Percentiles rank a stretch among this genome's conserved stretches.
These are phyloP conservation scores for Schwanniomyces polymorphus DNA, from an alignment of 805 yeast genomes.

Conservation along the genomic window DNA sequence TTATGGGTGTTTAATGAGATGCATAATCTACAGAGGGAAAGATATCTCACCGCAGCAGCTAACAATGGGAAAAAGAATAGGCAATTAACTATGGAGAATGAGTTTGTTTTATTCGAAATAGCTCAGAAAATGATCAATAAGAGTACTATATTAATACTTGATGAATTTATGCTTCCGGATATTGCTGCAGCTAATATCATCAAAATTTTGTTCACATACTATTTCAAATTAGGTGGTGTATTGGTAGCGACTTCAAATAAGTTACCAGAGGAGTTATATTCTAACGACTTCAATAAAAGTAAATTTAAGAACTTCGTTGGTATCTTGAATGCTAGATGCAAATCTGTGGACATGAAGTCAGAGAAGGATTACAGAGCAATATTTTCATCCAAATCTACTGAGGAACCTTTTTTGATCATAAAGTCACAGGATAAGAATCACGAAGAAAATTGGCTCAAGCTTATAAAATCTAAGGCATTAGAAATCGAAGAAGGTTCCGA, in stretches of 20 bases:
- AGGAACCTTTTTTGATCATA: conserved; percentile 31
- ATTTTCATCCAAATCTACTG: conserved; percentile 17
- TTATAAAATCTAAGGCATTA: conserved; percentile 25
- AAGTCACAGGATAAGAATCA: conserved; percentile 22
- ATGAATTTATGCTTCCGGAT: conserved; percentile 78
- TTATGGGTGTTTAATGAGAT: conserved; percentile 67
- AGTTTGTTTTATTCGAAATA: conserved; percentile 62
- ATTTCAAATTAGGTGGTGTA: conserved; percentile 73
- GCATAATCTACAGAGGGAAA: conserved; percentile 50
- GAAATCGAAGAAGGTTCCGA: conserved; percentile 8
- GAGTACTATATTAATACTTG: conserved; percentile 61
- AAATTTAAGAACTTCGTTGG: conserved; percentile 59
- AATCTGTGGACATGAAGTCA: conserved; percentile 62
- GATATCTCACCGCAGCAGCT: conserved; percentile 31
- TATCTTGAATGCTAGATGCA: conserved; percentile 59
- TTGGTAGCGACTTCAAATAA: conserved; percentile 73
- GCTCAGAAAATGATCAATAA: conserved; percentile 62
- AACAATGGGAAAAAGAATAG: conserved; percentile 10
- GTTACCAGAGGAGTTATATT: conserved; percentile 69
- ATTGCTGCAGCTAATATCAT: conserved; percentile 71
- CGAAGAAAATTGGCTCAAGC: conserved; percentile 30
- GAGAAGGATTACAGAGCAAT: conserved; percentile 52
- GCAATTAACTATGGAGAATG: conserved; percentile 52
- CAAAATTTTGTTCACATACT: conserved; percentile 63
- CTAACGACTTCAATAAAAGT: conserved; percentile 60